phyloP scores from a whole-genome alignment of 352 stramenopile species.

The Globisporangium radiosum region DNA sequence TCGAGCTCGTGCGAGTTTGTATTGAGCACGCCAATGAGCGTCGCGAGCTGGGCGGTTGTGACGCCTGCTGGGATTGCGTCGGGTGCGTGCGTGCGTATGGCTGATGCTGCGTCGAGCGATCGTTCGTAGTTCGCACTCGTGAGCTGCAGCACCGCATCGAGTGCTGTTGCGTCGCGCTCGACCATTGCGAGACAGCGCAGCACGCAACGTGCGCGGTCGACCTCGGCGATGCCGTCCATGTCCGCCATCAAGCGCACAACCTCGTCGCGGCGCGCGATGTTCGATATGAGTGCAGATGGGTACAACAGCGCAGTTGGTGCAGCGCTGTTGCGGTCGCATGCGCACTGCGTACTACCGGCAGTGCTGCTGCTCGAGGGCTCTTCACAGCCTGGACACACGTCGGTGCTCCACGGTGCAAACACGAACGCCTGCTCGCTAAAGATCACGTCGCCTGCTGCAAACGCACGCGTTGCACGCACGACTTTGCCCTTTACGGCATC shows the following conservation, averaged over 20 bases:
- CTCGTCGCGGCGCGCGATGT: slow-evolving; percentile 35
- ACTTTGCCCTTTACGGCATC: slow-evolving; percentile 53
- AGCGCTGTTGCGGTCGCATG: slow-evolving; percentile 32
- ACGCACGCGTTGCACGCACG: slow-evolving; percentile 43
- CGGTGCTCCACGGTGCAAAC: slow-evolving; percentile 57
- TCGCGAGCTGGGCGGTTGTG: slow-evolving; percentile 50
- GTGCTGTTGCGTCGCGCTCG: slow-evolving; percentile 32
- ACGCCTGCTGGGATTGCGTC: slow-evolving; percentile 54
- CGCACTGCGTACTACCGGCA: slow-evolving; percentile 11
- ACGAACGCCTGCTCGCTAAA: slow-evolving; percentile 76
- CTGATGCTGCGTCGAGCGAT: slow-evolving; percentile 28
- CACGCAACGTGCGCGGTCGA: slow-evolving; percentile 65
- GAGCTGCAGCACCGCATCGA: slow-evolving; percentile 41
- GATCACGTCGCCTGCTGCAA: slow-evolving; percentile 57
- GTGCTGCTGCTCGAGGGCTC: slow-evolving; percentile 20
- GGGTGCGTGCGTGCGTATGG: slow-evolving; percentile 35
- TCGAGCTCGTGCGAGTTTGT: slow-evolving; percentile 74
- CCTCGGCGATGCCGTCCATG: slow-evolving; percentile 57
- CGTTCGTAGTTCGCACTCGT: slow-evolving; percentile 39
- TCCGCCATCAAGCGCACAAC: slow-evolving; percentile 48
- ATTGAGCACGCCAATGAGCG: slow-evolving; percentile 64
- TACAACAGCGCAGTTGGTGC: slow-evolving; percentile 26
- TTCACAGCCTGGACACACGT: slow-evolving; percentile 52
- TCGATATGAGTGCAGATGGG: slow-evolving; percentile 30
- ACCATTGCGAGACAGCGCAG: slow-evolving; percentile 62